These are phyloP conservation scores for Chenopodium quinoa DNA, from an alignment of 148 eudicot genomes.

Conservation along the genomic window DNA sequence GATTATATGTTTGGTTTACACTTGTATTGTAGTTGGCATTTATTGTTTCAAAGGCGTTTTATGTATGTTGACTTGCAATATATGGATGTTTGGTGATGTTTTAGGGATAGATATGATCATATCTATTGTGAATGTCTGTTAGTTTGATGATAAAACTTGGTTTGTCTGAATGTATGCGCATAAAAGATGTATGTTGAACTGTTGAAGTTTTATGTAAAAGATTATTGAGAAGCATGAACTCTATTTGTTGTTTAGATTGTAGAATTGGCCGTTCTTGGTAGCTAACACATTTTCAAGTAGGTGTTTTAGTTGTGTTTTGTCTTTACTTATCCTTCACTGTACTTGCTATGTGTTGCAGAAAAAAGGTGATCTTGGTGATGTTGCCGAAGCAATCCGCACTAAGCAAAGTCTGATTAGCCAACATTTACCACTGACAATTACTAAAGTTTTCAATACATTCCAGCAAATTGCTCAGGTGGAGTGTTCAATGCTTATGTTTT, in stretches of 20 bases:
- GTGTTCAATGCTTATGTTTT: background rate
- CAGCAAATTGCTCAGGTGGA: slow-evolving; percentile 70
- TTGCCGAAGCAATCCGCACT: slow-evolving; percentile 77
- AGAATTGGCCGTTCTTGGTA: slow-evolving; percentile 2
- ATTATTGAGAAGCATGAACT: background rate
- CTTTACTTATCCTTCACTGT: background rate
- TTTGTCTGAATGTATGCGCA: background rate
- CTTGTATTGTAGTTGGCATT: no score
- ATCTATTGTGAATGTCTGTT: background rate
- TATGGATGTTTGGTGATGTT: background rate
- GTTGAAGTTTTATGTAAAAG: background rate
- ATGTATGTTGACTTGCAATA: background rate
- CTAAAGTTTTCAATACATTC: slow-evolving; percentile 76
- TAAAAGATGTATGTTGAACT: background rate
- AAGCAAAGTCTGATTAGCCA: slow-evolving; percentile 76
- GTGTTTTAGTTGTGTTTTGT: background rate
- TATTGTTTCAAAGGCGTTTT: no score
- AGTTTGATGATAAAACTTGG: background rate
- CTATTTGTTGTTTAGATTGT: background rate
- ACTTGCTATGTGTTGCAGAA: slow-evolving; percentile 34
- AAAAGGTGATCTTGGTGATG: slow-evolving; percentile 88
- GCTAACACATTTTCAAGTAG: background rate
- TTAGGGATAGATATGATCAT: background rate
- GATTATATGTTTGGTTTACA: background rate
- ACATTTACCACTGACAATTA: slow-evolving; percentile 71